phyloP scores from a whole-genome alignment of 306 rosid species.

The Echinosophora koreensis region DNA sequence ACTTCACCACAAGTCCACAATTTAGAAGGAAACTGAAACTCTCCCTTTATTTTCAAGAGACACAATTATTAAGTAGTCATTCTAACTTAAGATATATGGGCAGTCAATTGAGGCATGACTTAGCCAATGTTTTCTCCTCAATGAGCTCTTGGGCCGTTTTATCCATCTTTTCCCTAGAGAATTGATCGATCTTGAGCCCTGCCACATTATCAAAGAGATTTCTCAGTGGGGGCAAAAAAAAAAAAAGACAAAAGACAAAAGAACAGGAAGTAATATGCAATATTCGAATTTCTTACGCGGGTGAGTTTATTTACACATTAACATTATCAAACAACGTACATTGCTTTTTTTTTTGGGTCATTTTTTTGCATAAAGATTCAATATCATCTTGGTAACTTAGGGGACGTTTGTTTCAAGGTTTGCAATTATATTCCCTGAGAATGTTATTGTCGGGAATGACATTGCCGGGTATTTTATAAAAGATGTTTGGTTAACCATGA shows the following conservation, averaged over 20 bases:
- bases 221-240: background rate
- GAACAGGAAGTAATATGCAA: background rate
- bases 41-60: background rate
- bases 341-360: background rate
- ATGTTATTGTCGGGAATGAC: no score
- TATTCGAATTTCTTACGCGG: background rate
- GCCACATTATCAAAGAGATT: constrained; percentile 31
- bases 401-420: no score
- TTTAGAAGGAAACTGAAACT: constrained; percentile 2
- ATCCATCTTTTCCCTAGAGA: constrained; percentile 83
- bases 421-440: no score
- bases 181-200: constrained; percentile 80
- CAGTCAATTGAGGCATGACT: constrained; percentile 62
- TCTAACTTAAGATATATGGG: background rate
- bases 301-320: background rate
- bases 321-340: background rate
- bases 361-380: background rate
- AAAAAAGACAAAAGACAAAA: background rate
- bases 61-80: constrained; percentile 17
- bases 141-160: constrained; percentile 78
- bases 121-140: constrained; percentile 78
- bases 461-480: no score
- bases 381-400: background rate
- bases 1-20: background rate
- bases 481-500: no score